These are phyloP conservation scores for Ophiostoma ulmi DNA, from an alignment of 2,329 filamentous ascomycete species.

Conservation along the genomic window DNA sequence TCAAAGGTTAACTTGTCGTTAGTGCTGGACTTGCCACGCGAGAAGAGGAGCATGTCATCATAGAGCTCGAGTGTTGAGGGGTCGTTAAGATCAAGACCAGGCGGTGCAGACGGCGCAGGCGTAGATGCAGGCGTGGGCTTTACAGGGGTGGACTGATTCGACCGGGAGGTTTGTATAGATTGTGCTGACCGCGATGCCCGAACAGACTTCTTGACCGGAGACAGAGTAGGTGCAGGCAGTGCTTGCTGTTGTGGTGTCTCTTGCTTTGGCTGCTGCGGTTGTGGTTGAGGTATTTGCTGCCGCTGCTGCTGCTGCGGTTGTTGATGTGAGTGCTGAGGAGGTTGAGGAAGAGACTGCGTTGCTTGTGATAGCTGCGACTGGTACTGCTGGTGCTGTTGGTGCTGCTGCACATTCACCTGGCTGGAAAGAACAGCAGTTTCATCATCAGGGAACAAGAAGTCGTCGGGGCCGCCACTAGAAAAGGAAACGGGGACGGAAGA, in stretches of 20 bases:
- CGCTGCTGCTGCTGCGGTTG: neutral
- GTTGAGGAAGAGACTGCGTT: neutral
- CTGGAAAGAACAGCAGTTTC: conserved; percentile 21
- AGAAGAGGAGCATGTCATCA: conserved; percentile 31
- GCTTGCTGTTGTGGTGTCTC: neutral
- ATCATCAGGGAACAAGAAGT: conserved; percentile 28
- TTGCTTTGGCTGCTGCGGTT: conserved; percentile 1
- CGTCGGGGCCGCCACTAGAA: conserved; percentile 21
- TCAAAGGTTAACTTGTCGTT: conserved; percentile 31
- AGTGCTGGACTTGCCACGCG: conserved; percentile 26
- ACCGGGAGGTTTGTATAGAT: neutral
- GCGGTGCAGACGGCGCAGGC: neutral
- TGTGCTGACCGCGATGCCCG: neutral
- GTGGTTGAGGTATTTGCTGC: neutral
- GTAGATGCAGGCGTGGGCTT: neutral
- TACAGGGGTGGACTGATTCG: neutral
- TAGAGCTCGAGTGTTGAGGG: conserved; percentile 28
- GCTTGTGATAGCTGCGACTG: neutral
- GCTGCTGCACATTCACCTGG: conserved; percentile 13
- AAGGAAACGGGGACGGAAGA: conserved; percentile 13
- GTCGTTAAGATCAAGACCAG: conserved; percentile 25
- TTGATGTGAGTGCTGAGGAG: neutral
- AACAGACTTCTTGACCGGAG: neutral
- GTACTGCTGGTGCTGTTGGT: neutral
- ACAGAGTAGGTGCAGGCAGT: neutral